Evolutionary conservation across 768 basidiomycete species (phyloP).

Genomic region (Leccinum truebloodii): DNA sequence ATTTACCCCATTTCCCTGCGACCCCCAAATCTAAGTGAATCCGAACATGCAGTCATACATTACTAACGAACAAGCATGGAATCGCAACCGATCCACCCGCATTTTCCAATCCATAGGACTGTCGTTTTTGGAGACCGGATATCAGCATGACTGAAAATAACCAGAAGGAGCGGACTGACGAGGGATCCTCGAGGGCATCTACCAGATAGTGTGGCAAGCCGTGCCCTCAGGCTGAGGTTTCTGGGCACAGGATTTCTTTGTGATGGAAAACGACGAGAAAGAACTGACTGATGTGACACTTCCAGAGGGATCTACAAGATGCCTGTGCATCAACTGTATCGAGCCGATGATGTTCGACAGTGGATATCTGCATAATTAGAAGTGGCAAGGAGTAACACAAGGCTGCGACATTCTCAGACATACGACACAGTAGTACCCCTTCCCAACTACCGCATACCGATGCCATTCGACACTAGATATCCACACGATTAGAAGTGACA

Average conservation of each 20-base stretch:
- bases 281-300: too few species aligned
- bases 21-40: too few species aligned
- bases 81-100: too few species aligned
- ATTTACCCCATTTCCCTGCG: too few species aligned
- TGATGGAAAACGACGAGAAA: not conserved
- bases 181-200: not conserved
- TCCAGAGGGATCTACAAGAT: too few species aligned
- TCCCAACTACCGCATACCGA: not conserved
- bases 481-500: too few species aligned
- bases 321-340: not conserved
- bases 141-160: not conserved
- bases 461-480: not conserved
- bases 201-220: not conserved
- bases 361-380: not conserved
- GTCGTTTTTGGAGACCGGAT: too few species aligned
- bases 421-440: not conserved
- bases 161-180: not conserved
- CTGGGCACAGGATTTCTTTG: not conserved
- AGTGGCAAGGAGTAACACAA: not conserved
- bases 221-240: too few species aligned
- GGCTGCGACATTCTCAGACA: not conserved
- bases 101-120: too few species aligned
- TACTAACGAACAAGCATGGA: too few species aligned
- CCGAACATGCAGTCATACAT: too few species aligned
- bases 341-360: not conserved